A percentile compares a stretch with the other conserved stretches of the same genome.
These are phyloP conservation scores for Hyphodiscus sp. DNA, from an alignment of 2,329 filamentous ascomycete genomes.

Conservation along the genomic window DNA sequence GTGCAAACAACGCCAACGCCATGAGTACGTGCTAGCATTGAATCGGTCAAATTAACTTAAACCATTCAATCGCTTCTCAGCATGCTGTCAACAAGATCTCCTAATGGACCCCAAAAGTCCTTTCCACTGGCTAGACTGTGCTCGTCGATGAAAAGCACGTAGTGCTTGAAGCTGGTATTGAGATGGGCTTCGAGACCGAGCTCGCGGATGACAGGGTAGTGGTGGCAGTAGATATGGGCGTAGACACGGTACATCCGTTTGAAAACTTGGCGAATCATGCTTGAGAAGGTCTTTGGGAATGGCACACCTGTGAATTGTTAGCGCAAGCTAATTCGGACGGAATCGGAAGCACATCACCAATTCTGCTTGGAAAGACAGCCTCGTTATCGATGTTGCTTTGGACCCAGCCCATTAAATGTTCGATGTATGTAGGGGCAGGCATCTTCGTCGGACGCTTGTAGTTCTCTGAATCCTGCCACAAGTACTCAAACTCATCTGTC, in stretches of 20 bases:
- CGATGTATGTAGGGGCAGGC: conserved; percentile 94
- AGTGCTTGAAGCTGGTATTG: conserved; percentile 99
- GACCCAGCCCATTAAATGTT: conserved; percentile 96
- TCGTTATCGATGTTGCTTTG: conserved; percentile 95
- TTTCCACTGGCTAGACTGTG: conserved; percentile 86
- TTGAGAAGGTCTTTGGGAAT: conserved; percentile 87
- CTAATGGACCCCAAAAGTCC: conserved; percentile 94
- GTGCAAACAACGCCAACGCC: conserved; percentile 21
- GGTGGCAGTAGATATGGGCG: conserved; percentile 98
- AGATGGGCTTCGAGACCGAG: conserved; percentile 93
- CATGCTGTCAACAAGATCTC: conserved; percentile 97
- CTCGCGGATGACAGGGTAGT: conserved; percentile 94
- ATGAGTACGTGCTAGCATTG: conserved; percentile 12
- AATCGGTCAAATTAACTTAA: conserved; percentile 7
- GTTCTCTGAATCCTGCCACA: conserved; percentile 94
- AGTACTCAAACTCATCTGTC: conserved; percentile 99
- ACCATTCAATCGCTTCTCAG: conserved; percentile 64
- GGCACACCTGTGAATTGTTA: conserved; percentile 59
- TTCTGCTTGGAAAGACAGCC: conserved; percentile 86
- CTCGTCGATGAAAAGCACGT: conserved; percentile 97
- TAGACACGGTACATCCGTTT: conserved; percentile 98
- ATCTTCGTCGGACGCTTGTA: conserved; percentile 98
- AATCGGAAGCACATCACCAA: conserved; percentile 51
- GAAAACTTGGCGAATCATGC: conserved; percentile 90
- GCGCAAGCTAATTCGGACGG: conserved; percentile 37